These are phyloP conservation scores for Arthrobotrys pseudoclavata DNA, from an alignment of 2,329 filamentous ascomycete species.

Conservation along the genomic window DNA sequence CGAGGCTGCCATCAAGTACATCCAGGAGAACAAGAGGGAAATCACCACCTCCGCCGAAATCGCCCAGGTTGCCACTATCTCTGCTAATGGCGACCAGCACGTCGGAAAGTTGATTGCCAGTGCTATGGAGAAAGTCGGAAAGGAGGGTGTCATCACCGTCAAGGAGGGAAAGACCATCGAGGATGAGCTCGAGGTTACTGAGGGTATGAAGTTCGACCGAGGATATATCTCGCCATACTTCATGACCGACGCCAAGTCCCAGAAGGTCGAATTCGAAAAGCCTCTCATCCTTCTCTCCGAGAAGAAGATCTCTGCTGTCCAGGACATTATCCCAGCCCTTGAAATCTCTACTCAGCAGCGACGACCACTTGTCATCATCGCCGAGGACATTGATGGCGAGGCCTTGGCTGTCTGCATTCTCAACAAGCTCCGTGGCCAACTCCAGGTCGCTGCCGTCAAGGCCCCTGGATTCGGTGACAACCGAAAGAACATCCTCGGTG, in stretches of 20 bases:
- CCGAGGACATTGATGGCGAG: slow-evolving; percentile 98
- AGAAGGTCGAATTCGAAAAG: slow-evolving; percentile 99
- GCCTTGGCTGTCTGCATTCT: slow-evolving; percentile 98
- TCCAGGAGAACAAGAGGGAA: slow-evolving; percentile 95
- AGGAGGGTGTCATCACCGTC: slow-evolving; percentile 99
- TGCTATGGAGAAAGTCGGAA: slow-evolving; percentile 99
- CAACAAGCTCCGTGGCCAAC: slow-evolving; percentile 99
- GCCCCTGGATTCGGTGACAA: slow-evolving; percentile 99
- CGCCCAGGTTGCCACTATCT: slow-evolving; percentile 97
- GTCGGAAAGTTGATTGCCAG: slow-evolving; percentile 96
- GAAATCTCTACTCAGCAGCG: slow-evolving; percentile 96
- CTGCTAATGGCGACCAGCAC: slow-evolving; percentile 94
- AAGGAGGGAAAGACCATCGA: slow-evolving; percentile 99
- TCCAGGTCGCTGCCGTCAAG: slow-evolving; percentile 98
- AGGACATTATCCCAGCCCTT: slow-evolving; percentile 98
- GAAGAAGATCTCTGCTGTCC: slow-evolving; percentile 99
- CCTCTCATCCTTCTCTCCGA: slow-evolving; percentile 97
- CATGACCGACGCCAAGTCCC: slow-evolving; percentile 98
- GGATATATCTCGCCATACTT: slow-evolving; percentile 99
- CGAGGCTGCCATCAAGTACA: slow-evolving; percentile 91
- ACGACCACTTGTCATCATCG: slow-evolving; percentile 96
- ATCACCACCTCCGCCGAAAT: slow-evolving; percentile 98
- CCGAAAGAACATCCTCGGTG: slow-evolving; percentile 99
- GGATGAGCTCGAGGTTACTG: slow-evolving; percentile 97
- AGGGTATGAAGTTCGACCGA: slow-evolving; percentile 99